Evolutionary conservation across 176 grass and related monocot genomes (phyloP).

Genomic region (Aegilops speltoides): DNA sequence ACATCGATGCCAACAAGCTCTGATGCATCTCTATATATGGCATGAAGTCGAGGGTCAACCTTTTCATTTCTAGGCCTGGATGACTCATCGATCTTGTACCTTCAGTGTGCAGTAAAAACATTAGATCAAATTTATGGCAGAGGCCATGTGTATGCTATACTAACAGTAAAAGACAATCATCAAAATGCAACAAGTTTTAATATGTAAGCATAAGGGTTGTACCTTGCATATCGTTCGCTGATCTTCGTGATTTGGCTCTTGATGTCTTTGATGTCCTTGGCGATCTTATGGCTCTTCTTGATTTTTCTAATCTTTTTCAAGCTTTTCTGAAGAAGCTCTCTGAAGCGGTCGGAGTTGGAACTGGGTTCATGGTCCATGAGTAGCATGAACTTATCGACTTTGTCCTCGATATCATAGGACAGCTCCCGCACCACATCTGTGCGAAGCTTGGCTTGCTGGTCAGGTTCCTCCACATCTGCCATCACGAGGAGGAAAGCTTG

Average conservation of each 20-base stretch:
- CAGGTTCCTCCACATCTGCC: too few species aligned
- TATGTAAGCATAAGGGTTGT: too few species aligned
- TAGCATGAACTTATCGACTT: neutral
- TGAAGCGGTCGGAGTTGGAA: neutral
- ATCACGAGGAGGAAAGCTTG: too few species aligned
- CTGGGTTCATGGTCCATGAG: neutral
- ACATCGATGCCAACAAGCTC: neutral
- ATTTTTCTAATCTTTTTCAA: neutral
- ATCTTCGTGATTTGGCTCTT: neutral
- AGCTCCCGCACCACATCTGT: neutral
- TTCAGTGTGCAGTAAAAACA: neutral
- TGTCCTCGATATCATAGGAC: neutral
- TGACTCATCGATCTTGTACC: neutral
- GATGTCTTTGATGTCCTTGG: neutral
- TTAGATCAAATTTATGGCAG: neutral
- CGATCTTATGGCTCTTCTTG: neutral
- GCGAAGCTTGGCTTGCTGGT: neutral
- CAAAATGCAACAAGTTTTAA: too few species aligned
- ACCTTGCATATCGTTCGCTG: neutral
- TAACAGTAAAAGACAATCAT: neutral
- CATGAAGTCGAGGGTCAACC: neutral
- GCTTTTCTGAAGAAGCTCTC: neutral
- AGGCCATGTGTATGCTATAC: neutral
- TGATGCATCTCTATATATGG: neutral
- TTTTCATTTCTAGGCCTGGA: neutral